phyloP scores from a whole-genome alignment of 208 protist species.

The Trypanosoma mega region DNA sequence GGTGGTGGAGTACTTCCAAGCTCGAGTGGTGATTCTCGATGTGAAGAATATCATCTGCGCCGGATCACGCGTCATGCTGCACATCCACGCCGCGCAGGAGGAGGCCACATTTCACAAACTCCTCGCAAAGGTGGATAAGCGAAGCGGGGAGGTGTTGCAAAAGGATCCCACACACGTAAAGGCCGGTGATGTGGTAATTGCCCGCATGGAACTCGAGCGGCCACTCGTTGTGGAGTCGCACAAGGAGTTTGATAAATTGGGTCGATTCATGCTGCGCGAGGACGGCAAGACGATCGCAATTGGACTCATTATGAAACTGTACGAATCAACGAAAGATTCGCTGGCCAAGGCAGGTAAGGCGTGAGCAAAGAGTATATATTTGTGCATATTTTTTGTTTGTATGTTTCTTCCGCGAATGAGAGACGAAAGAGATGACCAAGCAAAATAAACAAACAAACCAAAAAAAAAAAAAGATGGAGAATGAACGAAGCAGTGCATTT shows the following conservation, averaged over 20 bases:
- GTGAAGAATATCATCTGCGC: conserved; percentile 94
- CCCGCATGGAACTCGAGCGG: conserved; percentile 83
- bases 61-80: conserved; percentile 93
- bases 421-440: too few relatives aligned
- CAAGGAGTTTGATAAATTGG: conserved; percentile 94
- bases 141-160: conserved; percentile 89
- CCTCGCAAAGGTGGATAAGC: conserved; percentile 91
- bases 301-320: conserved; percentile 86
- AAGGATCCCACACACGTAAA: conserved; percentile 93
- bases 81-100: conserved; percentile 94
- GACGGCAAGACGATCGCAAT: conserved; percentile 93
- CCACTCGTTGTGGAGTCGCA: conserved; percentile 92
- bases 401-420: too few relatives aligned
- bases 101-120: conserved; percentile 92
- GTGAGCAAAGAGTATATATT: neutral
- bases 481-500: too few relatives aligned
- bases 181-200: conserved; percentile 91
- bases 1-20: conserved; percentile 92
- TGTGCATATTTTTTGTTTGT: too few relatives aligned
- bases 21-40: conserved; percentile 94
- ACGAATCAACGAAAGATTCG: conserved; percentile 79
- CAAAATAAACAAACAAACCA: neutral
- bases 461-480: too few relatives aligned
- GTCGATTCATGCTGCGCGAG: conserved; percentile 96
- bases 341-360: conserved; percentile 41